Conservation (phyloP, 2,329 filamentous ascomycete genomes). For the Trichoderma sp. region DNA sequence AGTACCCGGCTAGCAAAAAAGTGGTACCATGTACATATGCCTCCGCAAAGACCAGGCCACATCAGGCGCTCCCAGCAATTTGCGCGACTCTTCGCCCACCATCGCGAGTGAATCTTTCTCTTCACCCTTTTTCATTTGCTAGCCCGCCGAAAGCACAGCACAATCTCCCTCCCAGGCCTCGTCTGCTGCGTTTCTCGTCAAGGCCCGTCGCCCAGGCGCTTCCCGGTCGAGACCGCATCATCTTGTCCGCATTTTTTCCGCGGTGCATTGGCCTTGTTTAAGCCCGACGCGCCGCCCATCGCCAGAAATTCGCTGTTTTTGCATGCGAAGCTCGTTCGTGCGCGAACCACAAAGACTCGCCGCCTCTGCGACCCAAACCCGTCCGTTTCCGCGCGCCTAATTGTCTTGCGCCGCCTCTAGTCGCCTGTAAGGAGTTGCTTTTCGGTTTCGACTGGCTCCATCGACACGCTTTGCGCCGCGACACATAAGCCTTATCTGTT, state of each 20-base stretch:
- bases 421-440: conserved; percentile 26
- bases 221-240: not conserved
- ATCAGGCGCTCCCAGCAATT: conserved; percentile 17
- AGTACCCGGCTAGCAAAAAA: conserved; percentile 4
- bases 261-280: conserved; percentile 12
- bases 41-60: conserved; percentile 3
- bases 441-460: not conserved
- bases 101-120: conserved; percentile 19
- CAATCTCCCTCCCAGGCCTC: not conserved
- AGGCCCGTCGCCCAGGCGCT: not conserved
- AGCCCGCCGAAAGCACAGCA: not conserved
- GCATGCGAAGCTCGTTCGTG: conserved; percentile 16
- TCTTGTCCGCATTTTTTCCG: not conserved
- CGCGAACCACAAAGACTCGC: not conserved
- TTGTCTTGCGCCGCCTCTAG: conserved; percentile 13
- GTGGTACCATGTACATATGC: conserved; percentile 8
- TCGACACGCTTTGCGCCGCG: conserved; percentile 20
- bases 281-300: conserved; percentile 18
- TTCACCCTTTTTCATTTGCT: conserved; percentile 20
- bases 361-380: not conserved
- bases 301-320: not conserved
- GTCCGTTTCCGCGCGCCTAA: conserved; percentile 24
- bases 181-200: not conserved
- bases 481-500: conserved; percentile 8
- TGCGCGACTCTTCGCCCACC: conserved; percentile 19